These are phyloP conservation scores for Vinca major DNA, from an alignment of 305 asterid genomes.

Conservation along the genomic window DNA sequence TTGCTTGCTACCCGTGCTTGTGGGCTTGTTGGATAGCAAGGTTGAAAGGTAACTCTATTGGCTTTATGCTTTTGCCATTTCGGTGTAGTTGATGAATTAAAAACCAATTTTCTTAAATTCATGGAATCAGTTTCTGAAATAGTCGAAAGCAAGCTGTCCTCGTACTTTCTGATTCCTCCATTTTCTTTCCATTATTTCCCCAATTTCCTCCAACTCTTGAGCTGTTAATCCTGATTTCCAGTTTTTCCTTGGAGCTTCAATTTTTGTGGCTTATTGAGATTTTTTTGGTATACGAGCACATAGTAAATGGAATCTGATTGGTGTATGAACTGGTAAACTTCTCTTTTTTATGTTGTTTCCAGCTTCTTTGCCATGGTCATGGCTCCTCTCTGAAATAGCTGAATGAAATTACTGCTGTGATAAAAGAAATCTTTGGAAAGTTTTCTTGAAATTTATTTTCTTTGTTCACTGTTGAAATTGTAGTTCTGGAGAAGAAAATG, in stretches of 20 bases:
- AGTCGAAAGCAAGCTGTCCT: not conserved
- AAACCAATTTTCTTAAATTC: not conserved
- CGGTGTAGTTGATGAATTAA: not conserved
- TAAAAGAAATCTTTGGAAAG: not conserved
- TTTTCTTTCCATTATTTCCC: not conserved
- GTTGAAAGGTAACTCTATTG: constrained; percentile 52
- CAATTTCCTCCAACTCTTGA: not conserved
- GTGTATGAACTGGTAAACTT: not conserved
- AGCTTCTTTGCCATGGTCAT: not conserved
- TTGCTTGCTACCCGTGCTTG: constrained; percentile 85
- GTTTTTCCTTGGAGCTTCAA: not conserved
- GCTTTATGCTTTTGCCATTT: not conserved
- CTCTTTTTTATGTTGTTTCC: not conserved
- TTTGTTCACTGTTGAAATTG: not conserved
- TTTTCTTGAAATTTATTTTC: not conserved
- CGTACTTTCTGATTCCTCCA: not conserved
- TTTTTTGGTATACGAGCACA: not conserved
- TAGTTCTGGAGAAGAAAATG: not conserved
- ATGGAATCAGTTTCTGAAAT: not conserved
- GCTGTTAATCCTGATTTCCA: not conserved
- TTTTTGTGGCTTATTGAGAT: not conserved
- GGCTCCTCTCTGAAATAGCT: not conserved
- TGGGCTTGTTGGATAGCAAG: constrained; percentile 72
- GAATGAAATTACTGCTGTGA: not conserved
- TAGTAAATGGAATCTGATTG: not conserved